Percentiles rank a stretch among this genome's conserved stretches.
Evolutionary conservation across 495 filamentous ascomycete species (phyloP).

Genomic region (Aspergillus saccharolyticus): DNA sequence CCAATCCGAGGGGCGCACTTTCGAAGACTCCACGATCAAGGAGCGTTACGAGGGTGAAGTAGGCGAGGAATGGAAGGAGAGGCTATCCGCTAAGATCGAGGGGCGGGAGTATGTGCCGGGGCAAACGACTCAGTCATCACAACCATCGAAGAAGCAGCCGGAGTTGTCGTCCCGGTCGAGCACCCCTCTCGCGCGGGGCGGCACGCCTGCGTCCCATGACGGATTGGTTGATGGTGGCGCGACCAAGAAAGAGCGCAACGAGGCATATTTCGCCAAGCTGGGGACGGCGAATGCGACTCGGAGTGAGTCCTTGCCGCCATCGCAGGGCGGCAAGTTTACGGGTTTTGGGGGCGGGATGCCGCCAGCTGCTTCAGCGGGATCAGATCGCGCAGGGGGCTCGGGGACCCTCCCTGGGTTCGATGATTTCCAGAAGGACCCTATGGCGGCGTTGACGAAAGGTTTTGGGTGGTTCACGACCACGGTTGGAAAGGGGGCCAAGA

Average conservation of each 20-base stretch:
- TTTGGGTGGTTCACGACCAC: constrained; percentile 90
- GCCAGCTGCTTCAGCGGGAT: constrained; percentile 25
- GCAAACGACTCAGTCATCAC: constrained; percentile 34
- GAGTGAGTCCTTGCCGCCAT: constrained; percentile 68
- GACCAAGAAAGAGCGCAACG: constrained; percentile 60
- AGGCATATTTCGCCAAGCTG: constrained; percentile 83
- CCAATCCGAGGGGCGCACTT: constrained; percentile 50
- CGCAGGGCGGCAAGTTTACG: constrained; percentile 83
- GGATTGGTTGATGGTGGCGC: constrained; percentile 20
- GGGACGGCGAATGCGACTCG: constrained; percentile 76
- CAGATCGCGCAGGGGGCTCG: constrained; percentile 21
- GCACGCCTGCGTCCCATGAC: constrained; percentile 29
- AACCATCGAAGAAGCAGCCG: constrained; percentile 30
- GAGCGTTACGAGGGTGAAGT: constrained; percentile 82
- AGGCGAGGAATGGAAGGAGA: constrained; percentile 95
- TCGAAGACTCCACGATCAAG: constrained; percentile 71
- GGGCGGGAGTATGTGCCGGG: constrained; percentile 73
- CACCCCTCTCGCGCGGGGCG: constrained; percentile 31
- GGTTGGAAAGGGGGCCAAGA: constrained; percentile 83
- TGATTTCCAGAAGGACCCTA: constrained; percentile 85
- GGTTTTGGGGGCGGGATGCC: constrained; percentile 78
- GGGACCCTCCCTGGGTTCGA: constrained; percentile 58
- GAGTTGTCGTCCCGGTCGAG: constrained; percentile 26
- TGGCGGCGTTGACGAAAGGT: constrained; percentile 82
- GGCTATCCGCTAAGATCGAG: constrained; percentile 79